These are phyloP conservation scores for Rhipidocladum racemiflorum DNA, from an alignment of 176 grass and related monocot genomes.

Conservation along the genomic window DNA sequence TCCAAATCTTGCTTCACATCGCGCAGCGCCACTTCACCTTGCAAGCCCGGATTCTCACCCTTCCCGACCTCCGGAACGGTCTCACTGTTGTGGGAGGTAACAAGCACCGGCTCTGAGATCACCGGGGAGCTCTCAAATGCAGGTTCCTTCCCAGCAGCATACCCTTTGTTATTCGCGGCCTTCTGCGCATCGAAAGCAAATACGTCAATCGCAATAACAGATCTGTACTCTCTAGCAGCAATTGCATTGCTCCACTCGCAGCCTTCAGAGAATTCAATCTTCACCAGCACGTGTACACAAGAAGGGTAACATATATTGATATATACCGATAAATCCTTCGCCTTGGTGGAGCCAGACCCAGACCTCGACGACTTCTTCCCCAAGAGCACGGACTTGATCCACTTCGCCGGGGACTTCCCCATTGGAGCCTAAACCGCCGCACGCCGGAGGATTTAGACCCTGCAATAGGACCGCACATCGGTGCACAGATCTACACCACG, in stretches of 20 bases:
- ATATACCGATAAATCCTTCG: conserved; percentile 51
- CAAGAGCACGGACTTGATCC: conserved; percentile 74
- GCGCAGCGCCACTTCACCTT: conserved; percentile 27
- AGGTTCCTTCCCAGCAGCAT: conserved; percentile 30
- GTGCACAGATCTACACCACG: conserved; percentile 28
- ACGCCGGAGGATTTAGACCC: conserved; percentile 19
- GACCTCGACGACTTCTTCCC: conserved; percentile 73
- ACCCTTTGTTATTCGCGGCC: conserved; percentile 43
- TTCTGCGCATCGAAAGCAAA: conserved; percentile 36
- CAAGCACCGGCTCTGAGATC: conserved; percentile 79
- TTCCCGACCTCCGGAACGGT: conserved; percentile 31
- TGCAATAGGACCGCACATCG: conserved; percentile 12
- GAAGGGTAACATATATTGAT: neutral
- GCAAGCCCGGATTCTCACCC: conserved; percentile 43
- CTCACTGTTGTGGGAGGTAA: conserved; percentile 46
- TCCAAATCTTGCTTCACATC: conserved; percentile 43
- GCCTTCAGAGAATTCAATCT: neutral
- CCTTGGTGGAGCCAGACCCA: conserved; percentile 48
- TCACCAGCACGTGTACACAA: neutral
- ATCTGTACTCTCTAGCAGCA: neutral
- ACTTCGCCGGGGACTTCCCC: conserved; percentile 79
- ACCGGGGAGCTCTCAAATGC: conserved; percentile 58
- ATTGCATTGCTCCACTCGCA: neutral
- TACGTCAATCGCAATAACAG: neutral
- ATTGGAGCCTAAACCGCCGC: conserved; percentile 37